Base-by-base conservation (phyloP, 2,329 filamentous ascomycete species). In the Fusarium sp. region DNA sequence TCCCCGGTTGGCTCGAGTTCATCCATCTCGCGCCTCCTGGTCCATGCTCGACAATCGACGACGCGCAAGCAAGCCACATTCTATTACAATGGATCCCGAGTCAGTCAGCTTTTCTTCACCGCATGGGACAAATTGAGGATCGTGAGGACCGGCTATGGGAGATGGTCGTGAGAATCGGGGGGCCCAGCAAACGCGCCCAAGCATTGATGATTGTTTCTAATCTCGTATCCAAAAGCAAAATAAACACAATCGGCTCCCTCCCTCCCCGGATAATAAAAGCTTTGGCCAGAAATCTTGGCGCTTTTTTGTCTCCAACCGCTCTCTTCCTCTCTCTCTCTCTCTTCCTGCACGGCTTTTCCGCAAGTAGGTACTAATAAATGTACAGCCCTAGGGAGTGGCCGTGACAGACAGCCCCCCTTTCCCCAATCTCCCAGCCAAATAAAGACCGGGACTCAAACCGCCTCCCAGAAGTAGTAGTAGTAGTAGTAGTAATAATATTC, bases 71-170 rank as follows among this genome's bases (percentile, higher is more conserved):
- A 67, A 74, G 57, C 45, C 67, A 54, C 40, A 31, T n/a, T 45
- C 38, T 42, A 64, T 34, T 42, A 62, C 42, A 50, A 64, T 31
- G 29, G 29, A 31, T 62, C 60, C 45, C 57, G 31, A 71, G 67
- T 69, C 71, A 74, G 71, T 47, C 9, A 31, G 29, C 8, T 31
- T 45, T 69, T 45, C 38, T 35, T 6, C 59, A 38, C 20, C 54
- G 72, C 72, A 74, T 66, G 69, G 72, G 37, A 62, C 72, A 64
- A 20, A 22, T 20, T 47, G 50, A 62, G 72, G 50, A 47, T 65
- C 69, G 72, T 74, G 72, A 16, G 63, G 63, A 20, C 14, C 29
- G 31, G 20, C 52, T 34, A 56, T n/a, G n/a, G 61, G 50, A 50
- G 22, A 63, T 52, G 45, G 56, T 50, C 42, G n/a, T 20, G 29